Percentiles rank a stretch among this genome's conserved stretches.
Conservation (phyloP, 495 filamentous ascomycete genomes). For the Aspergillus taichungensis region DNA sequence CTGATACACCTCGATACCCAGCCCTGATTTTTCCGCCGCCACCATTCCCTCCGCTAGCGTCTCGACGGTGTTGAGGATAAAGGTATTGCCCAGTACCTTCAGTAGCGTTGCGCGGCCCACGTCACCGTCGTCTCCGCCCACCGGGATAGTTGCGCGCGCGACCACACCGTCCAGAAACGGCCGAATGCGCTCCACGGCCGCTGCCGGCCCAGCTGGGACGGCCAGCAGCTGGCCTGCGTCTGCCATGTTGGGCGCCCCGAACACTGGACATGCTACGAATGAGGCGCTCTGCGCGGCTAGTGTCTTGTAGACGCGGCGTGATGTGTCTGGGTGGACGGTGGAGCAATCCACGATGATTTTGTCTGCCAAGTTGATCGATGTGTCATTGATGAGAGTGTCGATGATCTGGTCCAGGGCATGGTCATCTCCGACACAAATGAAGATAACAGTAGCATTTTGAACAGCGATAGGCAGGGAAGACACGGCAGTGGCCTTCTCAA, state of each 20-base stretch:
- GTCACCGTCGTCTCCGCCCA: constrained; percentile 21
- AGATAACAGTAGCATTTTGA: constrained; percentile 63
- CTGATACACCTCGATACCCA: constrained; percentile 62
- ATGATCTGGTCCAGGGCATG: constrained; percentile 52
- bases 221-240: constrained; percentile 66
- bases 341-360: constrained; percentile 69
- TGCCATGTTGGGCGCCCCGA: constrained; percentile 73
- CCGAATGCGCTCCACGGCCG: constrained; percentile 51
- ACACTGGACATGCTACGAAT: constrained; percentile 75
- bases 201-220: constrained; percentile 61
- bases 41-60: constrained; percentile 66
- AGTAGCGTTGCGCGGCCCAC: constrained; percentile 37
- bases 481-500: constrained; percentile 52
- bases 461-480: constrained; percentile 57
- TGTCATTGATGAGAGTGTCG: constrained; percentile 32
- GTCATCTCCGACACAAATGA: constrained; percentile 79
- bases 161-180: constrained; percentile 78
- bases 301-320: constrained; percentile 48
- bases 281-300: constrained; percentile 50
- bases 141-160: constrained; percentile 57
- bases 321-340: constrained; percentile 80
- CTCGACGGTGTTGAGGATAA: constrained; percentile 77
- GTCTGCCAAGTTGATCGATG: constrained; percentile 29
- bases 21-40: constrained; percentile 70
- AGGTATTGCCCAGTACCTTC: constrained; percentile 82